Conservation (phyloP, 805 yeast species). For the Yarrowia sp. region DNA sequence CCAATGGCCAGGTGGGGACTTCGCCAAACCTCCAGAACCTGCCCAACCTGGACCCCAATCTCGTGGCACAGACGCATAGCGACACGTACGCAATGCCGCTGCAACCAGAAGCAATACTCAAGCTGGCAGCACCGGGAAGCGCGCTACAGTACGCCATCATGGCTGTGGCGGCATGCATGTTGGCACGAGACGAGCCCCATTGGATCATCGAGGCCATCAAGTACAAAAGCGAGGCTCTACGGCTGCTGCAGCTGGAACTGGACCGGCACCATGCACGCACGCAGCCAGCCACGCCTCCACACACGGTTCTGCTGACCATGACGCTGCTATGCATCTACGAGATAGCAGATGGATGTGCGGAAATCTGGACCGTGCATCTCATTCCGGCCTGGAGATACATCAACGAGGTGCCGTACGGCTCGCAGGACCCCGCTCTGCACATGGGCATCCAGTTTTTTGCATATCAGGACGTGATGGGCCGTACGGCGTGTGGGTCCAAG, state of each 20-base stretch:
- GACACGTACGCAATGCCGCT: slow-evolving; percentile 19
- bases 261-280: slow-evolving; percentile 10
- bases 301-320: slow-evolving; percentile 14
- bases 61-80: neutral
- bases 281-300: neutral
- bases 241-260: slow-evolving; percentile 9
- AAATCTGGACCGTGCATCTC: slow-evolving; percentile 17
- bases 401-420: slow-evolving; percentile 14
- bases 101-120: slow-evolving; percentile 4
- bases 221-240: slow-evolving; percentile 12
- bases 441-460: slow-evolving; percentile 21
- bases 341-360: slow-evolving; percentile 3
- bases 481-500: slow-evolving; percentile 12
- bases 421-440: slow-evolving; percentile 17
- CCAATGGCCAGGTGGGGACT: neutral
- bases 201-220: slow-evolving; percentile 22
- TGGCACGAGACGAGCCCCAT: slow-evolving; percentile 8
- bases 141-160: slow-evolving; percentile 13
- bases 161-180: slow-evolving; percentile 11
- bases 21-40: too few relatives aligned
- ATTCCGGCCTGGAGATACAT: slow-evolving; percentile 20
- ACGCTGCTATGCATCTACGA: slow-evolving; percentile 10
- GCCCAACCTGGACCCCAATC: neutral
- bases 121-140: neutral
- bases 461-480: slow-evolving; percentile 23